Conservation (phyloP, 78 protist genomes). For the Speleostelium caveatum region DNA sequence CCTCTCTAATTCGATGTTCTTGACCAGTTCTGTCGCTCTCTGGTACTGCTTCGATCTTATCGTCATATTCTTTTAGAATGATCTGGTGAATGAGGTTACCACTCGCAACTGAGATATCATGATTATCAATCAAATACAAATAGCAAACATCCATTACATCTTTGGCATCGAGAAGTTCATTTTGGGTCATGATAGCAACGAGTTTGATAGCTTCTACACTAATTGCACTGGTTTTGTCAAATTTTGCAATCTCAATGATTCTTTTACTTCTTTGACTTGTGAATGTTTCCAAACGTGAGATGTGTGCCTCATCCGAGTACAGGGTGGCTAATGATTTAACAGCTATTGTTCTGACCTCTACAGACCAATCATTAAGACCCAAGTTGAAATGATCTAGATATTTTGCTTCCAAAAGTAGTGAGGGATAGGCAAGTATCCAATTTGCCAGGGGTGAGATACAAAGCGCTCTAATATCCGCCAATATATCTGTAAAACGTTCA, state of each 20-base stretch:
- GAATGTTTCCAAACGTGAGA: conserved; percentile 12
- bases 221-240: conserved; percentile 10
- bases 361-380: conserved; percentile 16
- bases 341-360: conserved; percentile 23
- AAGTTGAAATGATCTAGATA: conserved; percentile 16
- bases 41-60: neutral
- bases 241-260: conserved; percentile 36
- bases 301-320: neutral
- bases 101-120: conserved; percentile 4
- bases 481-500: neutral
- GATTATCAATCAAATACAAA: conserved; percentile 27
- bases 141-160: neutral
- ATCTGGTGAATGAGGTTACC: conserved; percentile 15
- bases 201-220: conserved; percentile 26
- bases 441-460: neutral
- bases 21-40: neutral
- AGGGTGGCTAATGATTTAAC: neutral
- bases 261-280: conserved; percentile 5
- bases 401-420: neutral
- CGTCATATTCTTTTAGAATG: neutral
- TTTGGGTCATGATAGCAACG: conserved; percentile 3
- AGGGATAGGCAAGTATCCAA: conserved; percentile 48
- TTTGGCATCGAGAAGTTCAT: conserved; percentile 13
- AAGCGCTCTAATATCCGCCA: conserved; percentile 23
- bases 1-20: conserved; percentile 11